Evolutionary conservation across 768 basidiomycete species (phyloP), one percentile per base, ranked within the genome.

Genomic region (Lentinula guzmanii): DNA sequence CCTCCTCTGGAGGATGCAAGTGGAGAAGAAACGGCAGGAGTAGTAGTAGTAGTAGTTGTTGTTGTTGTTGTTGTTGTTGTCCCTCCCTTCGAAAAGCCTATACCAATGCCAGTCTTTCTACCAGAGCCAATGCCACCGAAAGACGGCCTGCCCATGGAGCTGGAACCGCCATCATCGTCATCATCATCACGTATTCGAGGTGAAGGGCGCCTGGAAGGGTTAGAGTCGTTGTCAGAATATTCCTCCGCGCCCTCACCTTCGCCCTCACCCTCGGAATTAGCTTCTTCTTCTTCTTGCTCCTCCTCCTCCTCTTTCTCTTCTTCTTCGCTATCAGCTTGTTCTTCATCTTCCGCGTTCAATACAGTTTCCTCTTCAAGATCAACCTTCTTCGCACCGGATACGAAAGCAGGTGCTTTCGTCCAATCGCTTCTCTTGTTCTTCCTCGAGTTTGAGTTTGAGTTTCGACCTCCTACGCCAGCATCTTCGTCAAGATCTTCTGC

Each of bases 371-470:
- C 68, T 33, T 70, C 66, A 21, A 76, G 72, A 48, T 84, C 80
- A 42, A 80, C 75, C 37, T 78, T 75, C 66, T 78, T 79, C 62
- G 84, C 80, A 16, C 85, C 78, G 1, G 85, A 80, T 11, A 90
- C 83, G 68, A 93, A 93, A 1, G 87, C 81, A 11, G 91, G 91
- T 2, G 87, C 86, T 75, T 86, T 89, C 28, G 89, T 81, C 85
- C 90, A 91, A 71, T 90, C 83, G 16, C 74, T 81, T 65, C 76
- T 80, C 69, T 78, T 81, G 58, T 69, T 65, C 57, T 65, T 73
- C 46, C 70, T 63, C 48, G 66, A 65, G 60, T 68, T 70, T 43
- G 66, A 65, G 60, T 68, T 70, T 43, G 66, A 65, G 60, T 68
- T 70, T 43, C 62, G 65, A 54, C 64, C 66, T 21, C 67, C 66